phyloP scores from a whole-genome alignment of 1,284 basidiomycete species.

The Wolfiporia cocos region DNA sequence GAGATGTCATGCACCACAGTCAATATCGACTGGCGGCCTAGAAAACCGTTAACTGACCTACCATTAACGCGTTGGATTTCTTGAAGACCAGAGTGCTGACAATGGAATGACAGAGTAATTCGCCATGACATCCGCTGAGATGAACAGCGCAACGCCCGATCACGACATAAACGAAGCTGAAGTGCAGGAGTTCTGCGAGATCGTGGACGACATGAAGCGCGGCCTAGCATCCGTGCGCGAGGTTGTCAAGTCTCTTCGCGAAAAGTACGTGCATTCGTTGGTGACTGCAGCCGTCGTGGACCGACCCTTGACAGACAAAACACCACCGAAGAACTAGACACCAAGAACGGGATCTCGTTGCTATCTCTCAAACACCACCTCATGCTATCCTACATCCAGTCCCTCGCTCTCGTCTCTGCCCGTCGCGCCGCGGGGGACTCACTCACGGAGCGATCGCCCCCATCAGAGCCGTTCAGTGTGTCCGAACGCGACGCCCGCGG shows the following conservation, averaged over 20 bases:
- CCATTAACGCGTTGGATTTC: constrained; percentile 10
- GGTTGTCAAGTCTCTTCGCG: constrained; percentile 43
- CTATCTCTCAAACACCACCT: constrained; percentile 86
- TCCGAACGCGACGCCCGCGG: constrained; percentile 16
- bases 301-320: constrained; percentile 21
- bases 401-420: constrained; percentile 73
- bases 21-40: constrained; percentile 69
- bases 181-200: constrained; percentile 28
- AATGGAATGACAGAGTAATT: too few relatives aligned
- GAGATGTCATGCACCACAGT: constrained; percentile 75
- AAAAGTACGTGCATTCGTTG: constrained; percentile 37
- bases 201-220: constrained; percentile 55
- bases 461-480: neutral
- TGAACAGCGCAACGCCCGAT: too few relatives aligned
- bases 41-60: constrained; percentile 91
- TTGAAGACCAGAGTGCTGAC: neutral
- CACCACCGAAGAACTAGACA: constrained; percentile 46
- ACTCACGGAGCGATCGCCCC: constrained; percentile 41
- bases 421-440: constrained; percentile 63
- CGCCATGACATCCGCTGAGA: too few relatives aligned
- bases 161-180: constrained; percentile 11
- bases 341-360: constrained; percentile 82
- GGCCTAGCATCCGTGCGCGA: constrained; percentile 60
- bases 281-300: constrained; percentile 4
- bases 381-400: constrained; percentile 85